Evolutionary conservation across 1,284 basidiomycete genomes (phyloP), one percentile per base, ranked within the genome.

Genomic region (Irpex sp.): DNA sequence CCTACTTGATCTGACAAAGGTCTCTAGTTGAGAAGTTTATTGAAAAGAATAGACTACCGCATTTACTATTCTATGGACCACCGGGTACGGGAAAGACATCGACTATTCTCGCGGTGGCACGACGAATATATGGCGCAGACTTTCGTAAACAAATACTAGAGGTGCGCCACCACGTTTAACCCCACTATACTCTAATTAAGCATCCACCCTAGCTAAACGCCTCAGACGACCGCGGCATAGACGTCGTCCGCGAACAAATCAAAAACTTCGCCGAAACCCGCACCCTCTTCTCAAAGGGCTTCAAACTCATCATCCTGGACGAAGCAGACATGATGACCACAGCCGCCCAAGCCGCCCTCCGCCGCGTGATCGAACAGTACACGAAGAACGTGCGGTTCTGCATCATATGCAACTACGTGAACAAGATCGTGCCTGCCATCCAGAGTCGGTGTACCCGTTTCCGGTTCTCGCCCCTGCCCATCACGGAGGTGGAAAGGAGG

Each of bases 301-400:
- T 92, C 87, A 99, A 99, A 75, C 88, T 99, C 71, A 97, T 99
- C 75, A 90, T 99, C 63, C 87, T 99, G 31, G 97, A 99, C 70
- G 97, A 99, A 77, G 97, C 97, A 19, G 97, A 99, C 80, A 97
- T 97, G 90, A 99, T 99, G 97, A 99, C 97, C 0, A 92, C 95
- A 66, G 92, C 94, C 50, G 97, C 97, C 0, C 97, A 99, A 75
- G 93, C 95, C 3, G 97, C 97, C 17, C 85, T 99, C 36, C 90
- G 97, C 35, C 90, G 97, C 71, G 93, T 99, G 49, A 98, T 99
- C 67, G 97, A 99, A 77, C 96, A 98, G 70, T 98, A 98, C 75
- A 99, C 97, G 5, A 94, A 92, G 76, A 99, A 99, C 72, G 97
- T 98, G 66, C 89, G 97, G 39, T 99, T 99, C 77, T 98, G 97